Base-by-base conservation (phyloP, 176 grass and related monocot species). In the Avena atlantica region DNA sequence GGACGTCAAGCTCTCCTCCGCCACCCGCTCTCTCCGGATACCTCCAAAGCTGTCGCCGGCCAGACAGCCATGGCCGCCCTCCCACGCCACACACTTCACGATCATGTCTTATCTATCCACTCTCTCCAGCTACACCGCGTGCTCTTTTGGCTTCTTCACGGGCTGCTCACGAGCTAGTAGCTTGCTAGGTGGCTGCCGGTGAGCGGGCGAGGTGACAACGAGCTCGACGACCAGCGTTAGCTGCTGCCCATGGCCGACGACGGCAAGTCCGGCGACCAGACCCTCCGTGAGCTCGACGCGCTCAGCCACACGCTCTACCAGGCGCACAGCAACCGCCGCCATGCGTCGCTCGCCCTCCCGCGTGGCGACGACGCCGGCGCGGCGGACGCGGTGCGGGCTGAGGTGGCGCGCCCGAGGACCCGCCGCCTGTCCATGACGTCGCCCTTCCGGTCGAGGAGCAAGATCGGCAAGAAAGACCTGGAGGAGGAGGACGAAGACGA, bases 301-400 rank as follows among this genome's bases (percentile, higher is more conserved):
- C 90, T 99, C 59, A 99, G 90, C 66, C 92, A 90, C 87, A 88
- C 92, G n/a, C 81, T 99, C 11, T 99, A 91, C 90, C 94, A 99
- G 87, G 56, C 92, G 58, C 94, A 94, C 83, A 92, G 49, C 40
- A 87, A 88, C 50, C 94, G 97, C 60, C 90, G 97, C 37, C 88
- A 87, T 8, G 83, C 87, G 8, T 99, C 97, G 13, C 89, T 96
- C 14, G 97, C 47, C 58, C 85, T 96, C 36, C 90, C 83, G 4
- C 94, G 92, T 5, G 63, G 52, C 29, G 25, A 8, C 15, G 55
- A 81, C 71, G 78, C 68, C 65, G 67, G 17, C 2, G 12, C 19
- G 29, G 53, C 74, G 0, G 91, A 91, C 2, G 51, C 34, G 17
- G 31, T 40, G 29, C 76, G 55, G 48, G 52, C 83, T 1, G 85